phyloP scores from a whole-genome alignment of 352 stramenopile species.

The Pythium phragmitis region DNA sequence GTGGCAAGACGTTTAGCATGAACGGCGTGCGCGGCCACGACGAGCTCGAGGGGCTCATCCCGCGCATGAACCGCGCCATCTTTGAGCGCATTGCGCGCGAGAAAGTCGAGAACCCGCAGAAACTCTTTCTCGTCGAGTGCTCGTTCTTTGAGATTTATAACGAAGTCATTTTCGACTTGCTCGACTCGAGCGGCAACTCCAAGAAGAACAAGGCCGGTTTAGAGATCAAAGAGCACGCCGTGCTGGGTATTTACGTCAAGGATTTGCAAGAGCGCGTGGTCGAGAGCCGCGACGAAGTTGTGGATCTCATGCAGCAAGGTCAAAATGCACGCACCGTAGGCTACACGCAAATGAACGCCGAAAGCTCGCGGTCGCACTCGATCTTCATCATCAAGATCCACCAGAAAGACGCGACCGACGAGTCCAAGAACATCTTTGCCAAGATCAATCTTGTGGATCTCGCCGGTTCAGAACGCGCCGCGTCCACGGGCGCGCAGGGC shows the following conservation, averaged over 20 bases:
- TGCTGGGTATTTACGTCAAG: slow-evolving; percentile 94
- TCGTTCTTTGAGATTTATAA: slow-evolving; percentile 98
- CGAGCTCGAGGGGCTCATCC: slow-evolving; percentile 80
- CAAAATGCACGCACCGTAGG: slow-evolving; percentile 67
- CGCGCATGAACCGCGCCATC: slow-evolving; percentile 88
- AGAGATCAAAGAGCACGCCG: slow-evolving; percentile 93
- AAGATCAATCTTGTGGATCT: slow-evolving; percentile 96
- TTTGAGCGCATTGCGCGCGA: slow-evolving; percentile 83
- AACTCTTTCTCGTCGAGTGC: slow-evolving; percentile 86
- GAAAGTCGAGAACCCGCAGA: slow-evolving; percentile 64
- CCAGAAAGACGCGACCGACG: slow-evolving; percentile 85
- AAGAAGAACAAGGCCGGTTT: slow-evolving; percentile 40
- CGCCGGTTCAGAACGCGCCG: slow-evolving; percentile 88
- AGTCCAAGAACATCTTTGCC: slow-evolving; percentile 86
- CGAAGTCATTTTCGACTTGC: slow-evolving; percentile 94
- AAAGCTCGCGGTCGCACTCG: slow-evolving; percentile 92
- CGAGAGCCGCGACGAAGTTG: slow-evolving; percentile 79
- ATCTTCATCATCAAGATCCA: slow-evolving; percentile 96
- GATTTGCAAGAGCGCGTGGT: slow-evolving; percentile 90
- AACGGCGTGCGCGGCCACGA: slow-evolving; percentile 65
- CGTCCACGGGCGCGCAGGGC: slow-evolving; percentile 90
- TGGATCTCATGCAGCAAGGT: slow-evolving; percentile 77
- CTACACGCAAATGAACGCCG: slow-evolving; percentile 93
- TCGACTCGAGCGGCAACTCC: slow-evolving; percentile 80
- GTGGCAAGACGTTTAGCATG: slow-evolving; percentile 90